Percentiles rank a stretch among this genome's conserved stretches.
These are phyloP conservation scores for Phytophthora palmivora DNA, from an alignment of 352 stramenopile species.

Conservation along the genomic window DNA sequence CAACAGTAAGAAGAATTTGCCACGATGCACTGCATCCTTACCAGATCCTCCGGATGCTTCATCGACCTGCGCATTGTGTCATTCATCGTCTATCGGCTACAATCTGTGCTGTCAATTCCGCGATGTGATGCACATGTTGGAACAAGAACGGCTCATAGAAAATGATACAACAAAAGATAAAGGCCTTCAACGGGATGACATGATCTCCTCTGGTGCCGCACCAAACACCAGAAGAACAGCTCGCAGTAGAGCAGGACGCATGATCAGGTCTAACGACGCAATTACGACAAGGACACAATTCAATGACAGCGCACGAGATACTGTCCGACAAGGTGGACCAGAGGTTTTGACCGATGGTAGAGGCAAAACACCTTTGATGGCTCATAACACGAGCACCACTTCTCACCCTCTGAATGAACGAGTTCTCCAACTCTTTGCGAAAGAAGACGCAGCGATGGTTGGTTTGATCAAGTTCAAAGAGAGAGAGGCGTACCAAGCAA, in stretches of 20 bases:
- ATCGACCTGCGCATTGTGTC: slow-evolving; percentile 51
- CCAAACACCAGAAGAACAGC: slow-evolving; percentile 13
- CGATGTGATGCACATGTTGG: slow-evolving; percentile 52
- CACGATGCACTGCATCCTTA: not conserved
- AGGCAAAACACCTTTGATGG: not conserved
- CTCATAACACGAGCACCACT: not conserved
- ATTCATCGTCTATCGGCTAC: slow-evolving; percentile 66
- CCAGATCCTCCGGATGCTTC: not conserved
- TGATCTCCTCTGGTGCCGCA: not conserved
- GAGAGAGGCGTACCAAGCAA: slow-evolving; percentile 43
- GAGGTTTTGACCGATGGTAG: slow-evolving; percentile 11
- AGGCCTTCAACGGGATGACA: not conserved
- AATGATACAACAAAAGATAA: slow-evolving; percentile 7
- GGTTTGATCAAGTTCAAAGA: slow-evolving; percentile 76
- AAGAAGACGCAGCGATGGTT: slow-evolving; percentile 63
- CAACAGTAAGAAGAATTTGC: not conserved
- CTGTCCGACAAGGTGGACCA: slow-evolving; percentile 3
- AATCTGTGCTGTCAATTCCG: slow-evolving; percentile 73
- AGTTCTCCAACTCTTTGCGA: slow-evolving; percentile 55
- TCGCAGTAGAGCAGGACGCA: slow-evolving; percentile 18
- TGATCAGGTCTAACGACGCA: slow-evolving; percentile 7
- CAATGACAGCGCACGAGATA: slow-evolving; percentile 9
- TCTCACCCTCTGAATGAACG: slow-evolving; percentile 25
- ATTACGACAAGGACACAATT: not conserved
- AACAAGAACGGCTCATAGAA: slow-evolving; percentile 38